These are phyloP conservation scores for Kurtzmaniella quercitrusa DNA, from an alignment of 1,139 yeast genomes.

Conservation along the genomic window DNA sequence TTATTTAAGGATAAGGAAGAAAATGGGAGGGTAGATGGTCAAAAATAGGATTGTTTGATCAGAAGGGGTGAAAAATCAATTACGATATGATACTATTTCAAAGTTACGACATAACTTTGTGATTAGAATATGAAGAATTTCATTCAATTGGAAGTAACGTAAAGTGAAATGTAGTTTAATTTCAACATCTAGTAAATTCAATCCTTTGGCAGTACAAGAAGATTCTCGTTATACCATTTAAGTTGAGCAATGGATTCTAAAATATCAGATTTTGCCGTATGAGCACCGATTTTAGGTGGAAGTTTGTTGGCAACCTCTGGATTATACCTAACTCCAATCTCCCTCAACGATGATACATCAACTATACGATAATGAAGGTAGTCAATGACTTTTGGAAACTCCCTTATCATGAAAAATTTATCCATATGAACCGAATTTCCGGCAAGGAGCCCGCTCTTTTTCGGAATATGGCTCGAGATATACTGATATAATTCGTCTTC, in stretches of 20 bases:
- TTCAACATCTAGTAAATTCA: too few species aligned
- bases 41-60: too few species aligned
- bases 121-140: too few species aligned
- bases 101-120: too few species aligned
- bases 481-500: constrained; percentile 62
- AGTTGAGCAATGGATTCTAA: constrained; percentile 83
- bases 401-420: constrained; percentile 74
- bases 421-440: constrained; percentile 96
- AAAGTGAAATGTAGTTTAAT: too few species aligned
- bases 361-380: constrained; percentile 79
- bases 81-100: too few species aligned
- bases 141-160: too few species aligned
- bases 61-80: too few species aligned
- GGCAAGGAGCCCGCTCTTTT: constrained; percentile 64
- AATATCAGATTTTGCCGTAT: constrained; percentile 87
- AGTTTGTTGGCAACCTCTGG: constrained; percentile 50
- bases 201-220: constrained; percentile 37
- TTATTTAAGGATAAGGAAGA: neutral
- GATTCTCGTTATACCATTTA: constrained; percentile 70
- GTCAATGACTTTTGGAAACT: constrained; percentile 72
- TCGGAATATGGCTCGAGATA: constrained; percentile 51
- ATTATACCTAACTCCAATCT: constrained; percentile 75
- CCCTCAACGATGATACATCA: constrained; percentile 84
- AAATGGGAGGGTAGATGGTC: neutral
- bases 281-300: constrained; percentile 66